A percentile compares a stretch with the other conserved stretches of the same genome.
These are phyloP conservation scores for Xylaria sp. DNA, from an alignment of 495 filamentous ascomycete genomes.

Conservation along the genomic window DNA sequence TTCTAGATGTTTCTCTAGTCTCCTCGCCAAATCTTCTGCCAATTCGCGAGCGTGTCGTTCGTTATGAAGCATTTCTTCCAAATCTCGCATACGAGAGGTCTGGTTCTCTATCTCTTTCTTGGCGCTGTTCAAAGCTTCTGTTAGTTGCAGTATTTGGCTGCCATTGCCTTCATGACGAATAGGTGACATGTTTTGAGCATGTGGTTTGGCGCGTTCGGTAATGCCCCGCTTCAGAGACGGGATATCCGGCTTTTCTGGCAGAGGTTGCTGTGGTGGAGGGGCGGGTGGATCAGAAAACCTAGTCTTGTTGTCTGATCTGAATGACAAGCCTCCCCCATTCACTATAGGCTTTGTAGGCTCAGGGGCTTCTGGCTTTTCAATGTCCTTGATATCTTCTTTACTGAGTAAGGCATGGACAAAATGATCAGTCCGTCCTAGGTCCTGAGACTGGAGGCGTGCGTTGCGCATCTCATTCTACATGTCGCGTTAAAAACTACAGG, in stretches of 20 bases:
- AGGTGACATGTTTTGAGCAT: slow-evolving; percentile 62
- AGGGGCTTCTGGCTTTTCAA: slow-evolving; percentile 55
- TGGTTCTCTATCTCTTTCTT: slow-evolving; percentile 85
- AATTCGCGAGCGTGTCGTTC: slow-evolving; percentile 82
- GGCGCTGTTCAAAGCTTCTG: slow-evolving; percentile 79
- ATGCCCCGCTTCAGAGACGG: slow-evolving; percentile 73
- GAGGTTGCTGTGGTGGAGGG: slow-evolving; percentile 87
- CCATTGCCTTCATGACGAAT: slow-evolving; percentile 67
- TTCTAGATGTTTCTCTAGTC: slow-evolving; percentile 61
- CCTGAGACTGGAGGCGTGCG: slow-evolving; percentile 84
- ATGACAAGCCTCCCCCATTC: slow-evolving; percentile 55
- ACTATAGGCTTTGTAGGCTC: slow-evolving; percentile 48
- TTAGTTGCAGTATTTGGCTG: slow-evolving; percentile 77
- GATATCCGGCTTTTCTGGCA: slow-evolving; percentile 86
- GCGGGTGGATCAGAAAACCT: slow-evolving; percentile 89
- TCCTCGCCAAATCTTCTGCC: slow-evolving; percentile 80
- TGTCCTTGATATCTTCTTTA: slow-evolving; percentile 73
- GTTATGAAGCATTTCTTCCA: slow-evolving; percentile 78
- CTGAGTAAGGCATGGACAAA: slow-evolving; percentile 79
- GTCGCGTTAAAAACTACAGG: slow-evolving; percentile 10
- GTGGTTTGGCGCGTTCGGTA: slow-evolving; percentile 71
- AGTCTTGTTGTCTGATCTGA: slow-evolving; percentile 64
- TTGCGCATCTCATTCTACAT: slow-evolving; percentile 82
- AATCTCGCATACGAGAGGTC: slow-evolving; percentile 74
- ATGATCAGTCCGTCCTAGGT: slow-evolving; percentile 79